phyloP scores from a whole-genome alignment of 345 rosid species.

The Salix viminalis region DNA sequence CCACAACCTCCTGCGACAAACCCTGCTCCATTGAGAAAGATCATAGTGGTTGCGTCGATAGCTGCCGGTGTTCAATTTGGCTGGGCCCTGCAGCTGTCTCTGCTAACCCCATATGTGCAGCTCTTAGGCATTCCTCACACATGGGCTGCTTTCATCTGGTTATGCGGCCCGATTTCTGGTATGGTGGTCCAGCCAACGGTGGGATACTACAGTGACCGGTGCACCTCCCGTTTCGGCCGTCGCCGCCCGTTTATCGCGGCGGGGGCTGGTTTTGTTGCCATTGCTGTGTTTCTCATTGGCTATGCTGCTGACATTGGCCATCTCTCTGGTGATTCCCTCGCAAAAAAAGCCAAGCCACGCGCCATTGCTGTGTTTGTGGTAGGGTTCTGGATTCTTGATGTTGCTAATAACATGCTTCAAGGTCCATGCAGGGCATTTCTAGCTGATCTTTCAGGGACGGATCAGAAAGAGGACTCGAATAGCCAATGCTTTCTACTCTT shows the following conservation, averaged over 20 bases:
- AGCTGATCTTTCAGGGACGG: slow-evolving; percentile 63
- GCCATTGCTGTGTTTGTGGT: slow-evolving; percentile 63
- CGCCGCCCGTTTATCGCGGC: slow-evolving; percentile 79
- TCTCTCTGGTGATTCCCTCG: slow-evolving; percentile 42
- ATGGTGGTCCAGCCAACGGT: slow-evolving; percentile 83
- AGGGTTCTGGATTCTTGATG: slow-evolving; percentile 90
- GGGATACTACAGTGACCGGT: slow-evolving; percentile 76
- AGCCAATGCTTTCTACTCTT: slow-evolving; percentile 64
- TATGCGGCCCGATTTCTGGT: slow-evolving; percentile 89
- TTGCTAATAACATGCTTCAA: slow-evolving; percentile 80
- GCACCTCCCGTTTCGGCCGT: slow-evolving; percentile 71
- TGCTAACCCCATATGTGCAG: slow-evolving; percentile 83
- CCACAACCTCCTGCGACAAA: background rate
- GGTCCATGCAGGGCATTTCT: slow-evolving; percentile 84
- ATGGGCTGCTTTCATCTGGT: slow-evolving; percentile 89
- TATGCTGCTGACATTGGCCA: slow-evolving; percentile 78
- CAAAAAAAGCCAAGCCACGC: slow-evolving; percentile 39
- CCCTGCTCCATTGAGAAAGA: slow-evolving; percentile 35
- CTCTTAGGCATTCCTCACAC: slow-evolving; percentile 77
- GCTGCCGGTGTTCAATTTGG: slow-evolving; percentile 94
- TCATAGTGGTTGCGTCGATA: slow-evolving; percentile 59
- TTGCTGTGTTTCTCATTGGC: slow-evolving; percentile 71
- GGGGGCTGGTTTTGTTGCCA: slow-evolving; percentile 49
- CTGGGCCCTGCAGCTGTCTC: slow-evolving; percentile 87
- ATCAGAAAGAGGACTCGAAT: slow-evolving; percentile 49